Evolutionary conservation across 352 stramenopile species (phyloP).

Genomic region (Lagenidium giganteum): DNA sequence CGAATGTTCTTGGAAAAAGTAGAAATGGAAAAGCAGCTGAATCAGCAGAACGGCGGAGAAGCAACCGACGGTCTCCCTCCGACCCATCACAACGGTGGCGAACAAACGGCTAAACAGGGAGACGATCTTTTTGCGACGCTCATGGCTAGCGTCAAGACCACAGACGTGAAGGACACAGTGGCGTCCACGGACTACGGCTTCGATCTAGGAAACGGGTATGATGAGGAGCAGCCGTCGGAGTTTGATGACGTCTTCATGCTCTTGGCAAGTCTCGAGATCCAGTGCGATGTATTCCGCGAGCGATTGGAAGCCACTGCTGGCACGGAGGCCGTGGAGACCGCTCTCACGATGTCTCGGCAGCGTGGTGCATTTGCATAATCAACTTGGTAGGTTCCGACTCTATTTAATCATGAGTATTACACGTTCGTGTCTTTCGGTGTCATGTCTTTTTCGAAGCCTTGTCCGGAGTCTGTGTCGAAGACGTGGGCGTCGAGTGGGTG

Average conservation of each 20-base stretch:
- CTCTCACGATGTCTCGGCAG: constrained; percentile 13
- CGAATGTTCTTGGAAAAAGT: constrained; percentile 50
- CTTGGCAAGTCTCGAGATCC: constrained; percentile 65
- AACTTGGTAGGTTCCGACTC: neutral
- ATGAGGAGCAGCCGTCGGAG: constrained; percentile 12
- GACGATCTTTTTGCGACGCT: neutral
- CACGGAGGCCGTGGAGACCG: constrained; percentile 25
- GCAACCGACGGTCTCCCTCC: neutral
- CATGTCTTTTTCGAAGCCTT: constrained; percentile 8
- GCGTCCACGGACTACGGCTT: constrained; percentile 2
- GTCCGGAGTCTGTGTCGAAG: constrained; percentile 1
- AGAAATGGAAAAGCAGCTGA: constrained; percentile 32
- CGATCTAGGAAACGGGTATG: constrained; percentile 9
- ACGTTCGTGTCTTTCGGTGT: constrained; percentile 1
- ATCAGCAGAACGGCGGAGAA: neutral
- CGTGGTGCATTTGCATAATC: constrained; percentile 18
- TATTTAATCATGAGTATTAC: constrained; percentile 1
- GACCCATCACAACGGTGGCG: neutral
- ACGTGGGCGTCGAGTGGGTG: neutral
- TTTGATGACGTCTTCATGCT: constrained; percentile 59
- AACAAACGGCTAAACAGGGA: constrained; percentile 1
- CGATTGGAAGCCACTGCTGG: constrained; percentile 31
- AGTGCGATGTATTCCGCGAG: constrained; percentile 53
- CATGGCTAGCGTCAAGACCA: neutral
- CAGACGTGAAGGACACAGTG: neutral